phyloP scores from a whole-genome alignment of 371 early-diverging fungal genomes.

The Mucor velutinosus region DNA sequence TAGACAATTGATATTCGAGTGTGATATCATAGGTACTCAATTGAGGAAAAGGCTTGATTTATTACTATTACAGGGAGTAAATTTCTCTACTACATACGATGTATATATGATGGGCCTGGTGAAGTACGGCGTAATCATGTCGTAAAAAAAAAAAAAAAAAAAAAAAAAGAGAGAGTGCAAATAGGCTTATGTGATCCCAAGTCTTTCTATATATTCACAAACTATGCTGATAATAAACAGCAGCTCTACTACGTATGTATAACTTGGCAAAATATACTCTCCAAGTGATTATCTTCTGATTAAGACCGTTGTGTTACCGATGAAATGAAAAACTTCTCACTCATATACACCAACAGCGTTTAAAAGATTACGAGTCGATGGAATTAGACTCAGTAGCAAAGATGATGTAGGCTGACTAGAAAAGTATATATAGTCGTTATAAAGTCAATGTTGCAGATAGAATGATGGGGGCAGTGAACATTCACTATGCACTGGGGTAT shows the following conservation, averaged over 20 bases:
- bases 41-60: not conserved
- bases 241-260: not conserved
- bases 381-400: too few relatives aligned
- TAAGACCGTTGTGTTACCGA: slow-evolving; percentile 2
- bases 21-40: not conserved
- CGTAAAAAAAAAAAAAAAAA: not conserved
- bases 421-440: not conserved
- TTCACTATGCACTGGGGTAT: not conserved
- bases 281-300: slow-evolving; percentile 1
- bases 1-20: not conserved
- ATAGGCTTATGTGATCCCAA: too few relatives aligned
- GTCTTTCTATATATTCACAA: too few relatives aligned
- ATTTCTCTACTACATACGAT: not conserved
- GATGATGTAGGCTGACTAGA: too few relatives aligned
- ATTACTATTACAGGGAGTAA: not conserved
- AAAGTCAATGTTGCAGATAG: not conserved
- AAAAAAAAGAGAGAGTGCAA: too few relatives aligned
- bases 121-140: not conserved
- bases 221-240: not conserved
- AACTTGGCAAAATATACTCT: not conserved
- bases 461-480: too few relatives aligned
- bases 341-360: not conserved
- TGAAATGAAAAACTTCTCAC: not conserved
- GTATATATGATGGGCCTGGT: not conserved
- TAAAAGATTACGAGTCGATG: too few relatives aligned